These are phyloP conservation scores for Cyclanthera cordifolia DNA, from an alignment of 306 rosid species.

Conservation along the genomic window DNA sequence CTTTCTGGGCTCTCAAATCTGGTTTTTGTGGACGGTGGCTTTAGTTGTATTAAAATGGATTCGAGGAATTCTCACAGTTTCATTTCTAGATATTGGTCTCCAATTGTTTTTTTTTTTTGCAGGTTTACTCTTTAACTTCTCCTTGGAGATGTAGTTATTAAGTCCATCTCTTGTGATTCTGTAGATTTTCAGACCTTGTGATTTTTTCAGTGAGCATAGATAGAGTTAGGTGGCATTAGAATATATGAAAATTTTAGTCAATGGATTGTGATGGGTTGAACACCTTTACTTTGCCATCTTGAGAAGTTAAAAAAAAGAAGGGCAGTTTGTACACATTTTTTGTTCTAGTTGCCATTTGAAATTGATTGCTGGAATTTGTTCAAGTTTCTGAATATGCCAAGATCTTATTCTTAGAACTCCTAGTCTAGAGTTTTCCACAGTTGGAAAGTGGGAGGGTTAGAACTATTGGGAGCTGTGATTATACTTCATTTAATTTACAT, in stretches of 20 bases:
- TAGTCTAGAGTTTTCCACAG: too few relatives aligned
- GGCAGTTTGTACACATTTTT: too few relatives aligned
- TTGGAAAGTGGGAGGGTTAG: too few relatives aligned
- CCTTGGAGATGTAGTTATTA: conserved; percentile 18
- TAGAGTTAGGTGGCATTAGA: too few relatives aligned
- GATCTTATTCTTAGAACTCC: too few relatives aligned
- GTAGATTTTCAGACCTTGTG: background rate
- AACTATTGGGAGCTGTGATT: too few relatives aligned
- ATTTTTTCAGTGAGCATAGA: background rate
- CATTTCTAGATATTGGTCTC: conserved; percentile 30
- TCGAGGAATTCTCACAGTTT: conserved; percentile 26
- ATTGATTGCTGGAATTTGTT: background rate
- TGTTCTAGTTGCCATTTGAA: background rate
- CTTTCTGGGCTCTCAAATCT: conserved; percentile 34
- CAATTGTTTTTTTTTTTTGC: conserved; percentile 26
- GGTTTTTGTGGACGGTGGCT: conserved; percentile 27
- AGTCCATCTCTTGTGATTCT: background rate
- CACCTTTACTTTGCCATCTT: too few relatives aligned
- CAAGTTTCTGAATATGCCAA: too few relatives aligned
- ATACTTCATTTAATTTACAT: too few relatives aligned
- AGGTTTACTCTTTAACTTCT: conserved; percentile 22
- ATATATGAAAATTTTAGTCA: too few relatives aligned
- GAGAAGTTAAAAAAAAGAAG: too few relatives aligned
- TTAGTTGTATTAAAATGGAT: conserved; percentile 34
- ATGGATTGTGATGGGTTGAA: too few relatives aligned